phyloP scores from a whole-genome alignment of 2,329 filamentous ascomycete species.

The Hypoxylon sp. region DNA sequence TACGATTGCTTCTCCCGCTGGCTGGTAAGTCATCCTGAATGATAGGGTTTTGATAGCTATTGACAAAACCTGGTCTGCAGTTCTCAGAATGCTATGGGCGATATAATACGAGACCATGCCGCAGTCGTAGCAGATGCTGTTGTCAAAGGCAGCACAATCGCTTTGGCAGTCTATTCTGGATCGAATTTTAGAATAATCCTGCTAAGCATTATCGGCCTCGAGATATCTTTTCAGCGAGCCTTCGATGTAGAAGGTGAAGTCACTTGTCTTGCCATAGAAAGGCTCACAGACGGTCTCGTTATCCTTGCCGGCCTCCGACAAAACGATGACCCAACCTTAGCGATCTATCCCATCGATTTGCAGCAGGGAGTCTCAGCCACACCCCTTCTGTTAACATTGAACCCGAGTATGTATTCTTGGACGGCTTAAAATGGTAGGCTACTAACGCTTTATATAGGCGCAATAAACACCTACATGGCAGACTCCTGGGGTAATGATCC shows the following conservation, averaged over 20 bases:
- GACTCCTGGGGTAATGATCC: conserved; percentile 24
- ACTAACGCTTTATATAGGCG: conserved; percentile 18
- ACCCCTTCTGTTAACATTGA: conserved; percentile 29
- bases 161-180: conserved; percentile 60
- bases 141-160: conserved; percentile 57
- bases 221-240: conserved; percentile 50
- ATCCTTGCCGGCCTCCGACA: conserved; percentile 49
- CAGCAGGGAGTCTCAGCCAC: conserved; percentile 6
- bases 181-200: conserved; percentile 59
- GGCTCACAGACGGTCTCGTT: conserved; percentile 35
- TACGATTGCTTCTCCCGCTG: conserved; percentile 57
- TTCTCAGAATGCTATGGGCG: conserved; percentile 52
- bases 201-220: conserved; percentile 56
- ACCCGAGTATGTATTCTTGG: conserved; percentile 37
- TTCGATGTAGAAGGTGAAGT: conserved; percentile 63
- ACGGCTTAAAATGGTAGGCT: neutral
- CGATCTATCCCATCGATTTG: conserved; percentile 41
- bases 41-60: conserved; percentile 17
- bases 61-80: conserved; percentile 46
- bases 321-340: conserved; percentile 40
- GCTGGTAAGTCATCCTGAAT: conserved; percentile 55
- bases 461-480: neutral
- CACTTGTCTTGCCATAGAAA: conserved; percentile 60
- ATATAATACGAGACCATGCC: conserved; percentile 52
- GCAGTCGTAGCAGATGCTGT: conserved; percentile 61